Evolutionary conservation across 805 yeast genomes (phyloP), one percentile per base, ranked within the genome.

Genomic region (Wickerhamiella alocasiicola): DNA sequence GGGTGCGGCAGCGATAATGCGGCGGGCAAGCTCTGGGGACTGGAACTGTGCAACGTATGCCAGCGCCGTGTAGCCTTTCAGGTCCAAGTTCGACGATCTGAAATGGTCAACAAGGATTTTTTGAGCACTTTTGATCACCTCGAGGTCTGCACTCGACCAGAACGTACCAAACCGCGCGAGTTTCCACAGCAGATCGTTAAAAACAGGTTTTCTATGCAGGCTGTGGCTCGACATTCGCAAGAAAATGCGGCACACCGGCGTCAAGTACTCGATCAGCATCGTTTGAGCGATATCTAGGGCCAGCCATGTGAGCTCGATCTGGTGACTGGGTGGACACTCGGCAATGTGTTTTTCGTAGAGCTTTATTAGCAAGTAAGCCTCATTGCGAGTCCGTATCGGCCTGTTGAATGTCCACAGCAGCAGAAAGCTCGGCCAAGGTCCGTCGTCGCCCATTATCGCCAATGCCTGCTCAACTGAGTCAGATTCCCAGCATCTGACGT

Each of bases 111-210:
- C 55, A 16, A 56, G 33, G 21, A 46, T 30, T 19, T 47, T 42
- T 31, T 52, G 57, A 2, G 59, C 59, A 16, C 50, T 49, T 4
- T 46, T 33, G 7, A 56, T 44, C 12, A 45, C 35, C 12, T 44
- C 38, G 5, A 46, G 37, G 13, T 52, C 54, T 2, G 36, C 36
- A 3, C 17, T 23, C 16, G 47, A 36, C 55, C 56, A 50, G 11
- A 16, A 25, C n/a, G 48, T 49, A 12, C 60, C 60, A 31, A 51
- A 52, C 18, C 46, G 41, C 11, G 54, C 46, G 6, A 56, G 21
- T n/a, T 41, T 38, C 61, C 61, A 56, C 21, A 57, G 30, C 12
- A 55, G 32, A 35, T 56, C 57, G 39, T 56, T 57, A 43, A 41
- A 35, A 2, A 41, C 44, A 4, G 32, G 37, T 2, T 45, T 27